Evolutionary conservation across 176 grass and related monocot genomes (phyloP).

Genomic region (Lolium rigidum): DNA sequence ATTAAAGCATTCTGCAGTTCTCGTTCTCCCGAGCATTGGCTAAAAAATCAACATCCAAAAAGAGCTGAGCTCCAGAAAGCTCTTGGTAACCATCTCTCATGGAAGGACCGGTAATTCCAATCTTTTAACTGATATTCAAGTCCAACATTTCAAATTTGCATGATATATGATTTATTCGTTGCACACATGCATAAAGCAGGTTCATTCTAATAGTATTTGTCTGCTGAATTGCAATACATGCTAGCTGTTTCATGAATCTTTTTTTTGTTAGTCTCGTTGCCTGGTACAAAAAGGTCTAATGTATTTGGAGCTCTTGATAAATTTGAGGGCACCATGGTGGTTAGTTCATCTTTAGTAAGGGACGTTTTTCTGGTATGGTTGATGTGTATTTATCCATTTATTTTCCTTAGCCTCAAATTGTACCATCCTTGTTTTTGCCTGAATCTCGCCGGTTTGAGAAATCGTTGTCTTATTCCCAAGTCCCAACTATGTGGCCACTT

Average conservation of each 20-base stretch:
- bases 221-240: neutral
- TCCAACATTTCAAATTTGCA: conserved; percentile 21
- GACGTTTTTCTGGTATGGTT: conserved; percentile 12
- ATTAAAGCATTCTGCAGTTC: conserved; percentile 75
- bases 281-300: neutral
- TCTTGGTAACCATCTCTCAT: conserved; percentile 98
- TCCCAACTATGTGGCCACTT: conserved; percentile 25
- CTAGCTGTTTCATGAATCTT: neutral
- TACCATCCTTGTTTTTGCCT: neutral
- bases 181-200: conserved; percentile 23
- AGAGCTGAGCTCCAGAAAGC: conserved; percentile 98
- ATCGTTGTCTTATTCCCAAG: conserved; percentile 5
- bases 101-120: conserved; percentile 90
- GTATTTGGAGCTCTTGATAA: conserved; percentile 16
- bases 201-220: conserved; percentile 17
- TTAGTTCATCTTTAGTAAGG: conserved; percentile 17
- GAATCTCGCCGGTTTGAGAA: neutral
- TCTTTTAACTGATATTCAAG: conserved; percentile 29
- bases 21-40: conserved; percentile 90
- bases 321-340: neutral
- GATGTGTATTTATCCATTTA: conserved; percentile 19
- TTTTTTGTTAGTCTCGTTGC: conserved; percentile 7
- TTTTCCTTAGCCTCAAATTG: neutral
- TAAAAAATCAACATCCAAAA: conserved; percentile 92
- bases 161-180: neutral